phyloP scores from a whole-genome alignment of 2,329 filamentous ascomycete species.

The Calonectria honghensis region DNA sequence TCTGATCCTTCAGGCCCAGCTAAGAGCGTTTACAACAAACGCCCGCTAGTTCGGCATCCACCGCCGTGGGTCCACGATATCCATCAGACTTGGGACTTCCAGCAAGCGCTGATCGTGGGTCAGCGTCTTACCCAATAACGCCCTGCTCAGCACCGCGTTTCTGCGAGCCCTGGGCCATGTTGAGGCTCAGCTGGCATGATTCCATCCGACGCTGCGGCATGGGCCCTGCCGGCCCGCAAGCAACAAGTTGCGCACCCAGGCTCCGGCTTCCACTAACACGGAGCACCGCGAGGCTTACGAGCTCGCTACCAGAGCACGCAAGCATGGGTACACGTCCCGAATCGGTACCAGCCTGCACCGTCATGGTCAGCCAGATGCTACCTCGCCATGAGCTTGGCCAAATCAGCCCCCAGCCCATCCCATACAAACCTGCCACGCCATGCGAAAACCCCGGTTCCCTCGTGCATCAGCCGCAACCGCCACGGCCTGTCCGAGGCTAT shows the following conservation, averaged over 20 bases:
- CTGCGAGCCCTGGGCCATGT: background rate
- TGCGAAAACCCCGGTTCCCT: background rate
- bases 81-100: background rate
- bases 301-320: background rate
- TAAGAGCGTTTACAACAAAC: background rate
- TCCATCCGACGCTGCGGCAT: background rate
- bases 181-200: background rate
- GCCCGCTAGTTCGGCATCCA: background rate
- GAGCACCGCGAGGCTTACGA: constrained; percentile 5
- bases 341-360: background rate
- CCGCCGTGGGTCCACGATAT: background rate
- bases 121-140: constrained; percentile 8
- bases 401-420: constrained; percentile 8
- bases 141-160: too few relatives aligned
- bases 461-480: background rate
- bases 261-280: background rate
- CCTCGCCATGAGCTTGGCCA: background rate
- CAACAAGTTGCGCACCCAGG: background rate
- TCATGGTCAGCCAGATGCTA: constrained; percentile 1
- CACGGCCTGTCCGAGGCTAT: constrained; percentile 10
- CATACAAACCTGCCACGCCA: constrained; percentile 5
- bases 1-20: background rate
- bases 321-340: background rate
- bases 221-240: background rate
- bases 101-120: constrained; percentile 19